Percentiles rank a stretch among this genome's conserved stretches.
phyloP scores from a whole-genome alignment of 2,329 filamentous ascomycete genomes.

The Aspergillus ruber region DNA sequence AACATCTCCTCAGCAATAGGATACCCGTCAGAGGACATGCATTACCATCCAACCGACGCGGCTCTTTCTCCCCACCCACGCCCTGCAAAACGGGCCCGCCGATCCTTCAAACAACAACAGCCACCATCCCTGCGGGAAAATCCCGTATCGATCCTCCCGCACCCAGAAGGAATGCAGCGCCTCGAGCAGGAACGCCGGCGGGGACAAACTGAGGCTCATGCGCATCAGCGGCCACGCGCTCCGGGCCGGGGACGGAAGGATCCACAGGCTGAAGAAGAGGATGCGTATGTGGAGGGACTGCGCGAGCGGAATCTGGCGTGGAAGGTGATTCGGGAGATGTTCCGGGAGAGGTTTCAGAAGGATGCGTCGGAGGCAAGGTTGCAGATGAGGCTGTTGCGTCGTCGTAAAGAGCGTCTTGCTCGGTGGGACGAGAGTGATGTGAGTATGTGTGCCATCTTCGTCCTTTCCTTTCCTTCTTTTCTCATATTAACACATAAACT shows the following conservation, averaged over 20 bases:
- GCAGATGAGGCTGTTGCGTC: conserved; percentile 37
- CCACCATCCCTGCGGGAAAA: conserved; percentile 17
- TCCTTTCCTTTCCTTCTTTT: neutral
- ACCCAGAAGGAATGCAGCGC: conserved; percentile 34
- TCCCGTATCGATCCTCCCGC: conserved; percentile 32
- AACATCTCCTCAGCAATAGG: conserved; percentile 20
- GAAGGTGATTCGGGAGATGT: conserved; percentile 33
- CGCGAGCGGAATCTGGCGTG: conserved; percentile 32
- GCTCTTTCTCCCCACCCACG: conserved; percentile 18
- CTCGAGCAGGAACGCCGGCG: conserved; percentile 31
- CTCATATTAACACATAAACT: conserved; percentile 7
- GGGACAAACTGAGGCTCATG: conserved; percentile 18
- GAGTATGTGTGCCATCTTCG: conserved; percentile 30
- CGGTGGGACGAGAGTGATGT: conserved; percentile 39
- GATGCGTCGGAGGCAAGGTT: conserved; percentile 34
- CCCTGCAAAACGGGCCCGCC: conserved; percentile 18
- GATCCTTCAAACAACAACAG: conserved; percentile 16
- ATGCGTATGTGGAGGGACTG: conserved; percentile 32
- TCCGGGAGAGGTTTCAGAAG: conserved; percentile 30
- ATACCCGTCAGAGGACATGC: conserved; percentile 15
- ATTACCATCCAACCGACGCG: conserved; percentile 16
- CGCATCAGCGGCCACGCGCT: conserved; percentile 22
- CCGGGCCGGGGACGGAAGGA: conserved; percentile 29
- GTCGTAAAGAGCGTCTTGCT: conserved; percentile 28
- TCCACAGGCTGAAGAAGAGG: conserved; percentile 34